These are phyloP conservation scores for Torulaspora franciscae DNA, from an alignment of 805 yeast genomes.

Conservation along the genomic window DNA sequence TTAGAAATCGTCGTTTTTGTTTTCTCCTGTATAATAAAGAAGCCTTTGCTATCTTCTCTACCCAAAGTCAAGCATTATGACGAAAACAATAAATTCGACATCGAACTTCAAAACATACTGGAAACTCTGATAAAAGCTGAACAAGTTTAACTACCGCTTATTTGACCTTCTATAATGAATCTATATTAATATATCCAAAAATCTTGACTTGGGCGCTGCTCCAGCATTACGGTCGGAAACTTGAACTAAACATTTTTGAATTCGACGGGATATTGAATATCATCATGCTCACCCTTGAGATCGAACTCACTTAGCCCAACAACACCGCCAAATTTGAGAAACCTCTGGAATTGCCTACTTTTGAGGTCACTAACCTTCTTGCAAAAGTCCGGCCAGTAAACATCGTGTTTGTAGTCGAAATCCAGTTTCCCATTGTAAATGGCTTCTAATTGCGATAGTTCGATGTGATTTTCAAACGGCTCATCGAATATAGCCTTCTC, in stretches of 20 bases:
- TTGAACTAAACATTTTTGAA: conserved; percentile 4
- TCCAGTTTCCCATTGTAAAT: conserved; percentile 45
- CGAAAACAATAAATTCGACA: no score
- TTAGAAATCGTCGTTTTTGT: no score
- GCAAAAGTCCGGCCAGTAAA: conserved; percentile 50
- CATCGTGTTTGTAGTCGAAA: conserved; percentile 49
- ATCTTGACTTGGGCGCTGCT: not conserved
- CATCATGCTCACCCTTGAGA: conserved; percentile 37
- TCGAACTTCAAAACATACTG: no score
- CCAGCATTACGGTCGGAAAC: not conserved
- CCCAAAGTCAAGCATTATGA: no score
- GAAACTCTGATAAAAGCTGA: no score
- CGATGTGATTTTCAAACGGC: conserved; percentile 52
- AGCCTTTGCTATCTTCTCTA: no score
- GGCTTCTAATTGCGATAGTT: conserved; percentile 47
- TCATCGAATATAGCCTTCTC: conserved; percentile 55
- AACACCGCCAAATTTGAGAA: conserved; percentile 39
- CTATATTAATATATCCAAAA: no score
- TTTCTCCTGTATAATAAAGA: no score
- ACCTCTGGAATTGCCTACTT: conserved; percentile 37
- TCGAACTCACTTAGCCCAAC: conserved; percentile 56
- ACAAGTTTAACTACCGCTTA: no score
- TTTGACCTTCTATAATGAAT: no score
- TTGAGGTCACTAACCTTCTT: conserved; percentile 40
- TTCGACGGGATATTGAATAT: conserved; percentile 25